Percentiles rank a stretch among this genome's conserved stretches.
Conservation (phyloP, 192 early-diverging fungal genomes). For the Rhizophlyctis rosea region DNA sequence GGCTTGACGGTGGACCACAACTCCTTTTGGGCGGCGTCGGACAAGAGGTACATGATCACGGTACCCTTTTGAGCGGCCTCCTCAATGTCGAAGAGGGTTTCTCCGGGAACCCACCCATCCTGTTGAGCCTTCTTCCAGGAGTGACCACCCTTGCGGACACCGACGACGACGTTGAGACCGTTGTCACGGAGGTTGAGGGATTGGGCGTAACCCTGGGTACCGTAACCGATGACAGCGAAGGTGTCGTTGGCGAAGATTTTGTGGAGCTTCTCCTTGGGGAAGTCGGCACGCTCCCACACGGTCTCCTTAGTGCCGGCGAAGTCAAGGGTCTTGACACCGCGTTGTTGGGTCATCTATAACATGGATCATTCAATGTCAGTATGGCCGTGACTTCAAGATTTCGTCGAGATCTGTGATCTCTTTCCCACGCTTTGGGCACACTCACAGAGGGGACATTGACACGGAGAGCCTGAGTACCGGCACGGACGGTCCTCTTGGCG, state of each 20-base stretch:
- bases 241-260: conserved; percentile 93
- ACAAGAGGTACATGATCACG: conserved; percentile 91
- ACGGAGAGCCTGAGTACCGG: conserved; percentile 3
- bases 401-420: not conserved
- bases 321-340: conserved; percentile 88
- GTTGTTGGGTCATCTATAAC: conserved; percentile 28
- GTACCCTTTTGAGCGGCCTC: conserved; percentile 88
- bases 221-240: conserved; percentile 89
- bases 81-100: conserved; percentile 90
- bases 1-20: conserved; percentile 84
- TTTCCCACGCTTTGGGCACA: not conserved
- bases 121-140: conserved; percentile 88
- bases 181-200: conserved; percentile 94
- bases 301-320: conserved; percentile 90
- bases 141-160: conserved; percentile 81
- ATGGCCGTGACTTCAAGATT: not conserved
- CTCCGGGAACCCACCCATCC: conserved; percentile 94
- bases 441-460: not conserved
- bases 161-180: conserved; percentile 93
- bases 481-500: not conserved
- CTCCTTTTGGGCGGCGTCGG: conserved; percentile 93
- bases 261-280: conserved; percentile 85
- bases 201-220: conserved; percentile 92
- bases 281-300: conserved; percentile 94
- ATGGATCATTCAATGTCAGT: not conserved